Evolutionary conservation across 306 rosid species (phyloP).

Genomic region (Aeschynomene evenia): DNA sequence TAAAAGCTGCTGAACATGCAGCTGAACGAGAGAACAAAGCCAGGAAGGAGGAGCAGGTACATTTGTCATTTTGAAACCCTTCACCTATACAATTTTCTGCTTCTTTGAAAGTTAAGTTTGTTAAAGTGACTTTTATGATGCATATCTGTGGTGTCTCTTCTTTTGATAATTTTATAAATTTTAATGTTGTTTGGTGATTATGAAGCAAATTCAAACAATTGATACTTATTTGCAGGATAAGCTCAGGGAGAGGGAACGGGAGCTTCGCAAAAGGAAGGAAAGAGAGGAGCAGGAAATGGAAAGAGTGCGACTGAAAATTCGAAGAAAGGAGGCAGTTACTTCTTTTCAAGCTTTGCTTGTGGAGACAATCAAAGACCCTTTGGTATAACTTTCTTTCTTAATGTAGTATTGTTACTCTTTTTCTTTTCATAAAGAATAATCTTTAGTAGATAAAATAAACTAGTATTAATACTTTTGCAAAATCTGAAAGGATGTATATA

Average conservation of each 20-base stretch:
- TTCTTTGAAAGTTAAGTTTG: conserved; percentile 8
- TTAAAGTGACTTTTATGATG: conserved; percentile 14
- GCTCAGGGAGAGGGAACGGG: conserved; percentile 91
- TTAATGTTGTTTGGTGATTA: not conserved
- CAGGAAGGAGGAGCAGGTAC: conserved; percentile 89
- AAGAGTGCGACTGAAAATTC: conserved; percentile 79
- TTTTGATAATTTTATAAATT: not conserved
- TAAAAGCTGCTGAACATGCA: conserved; percentile 74
- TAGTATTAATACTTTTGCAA: not conserved
- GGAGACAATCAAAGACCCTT: conserved; percentile 87
- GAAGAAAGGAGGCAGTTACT: conserved; percentile 83
- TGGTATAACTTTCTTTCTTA: conserved; percentile 51
- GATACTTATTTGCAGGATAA: conserved; percentile 64
- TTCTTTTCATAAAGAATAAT: not conserved
- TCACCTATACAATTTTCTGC: too few relatives aligned
- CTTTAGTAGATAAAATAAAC: not conserved
- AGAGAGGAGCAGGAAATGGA: conserved; percentile 99
- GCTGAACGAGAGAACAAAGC: conserved; percentile 76
- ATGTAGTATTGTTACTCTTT: not conserved
- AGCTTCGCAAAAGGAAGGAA: conserved; percentile 90
- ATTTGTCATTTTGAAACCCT: conserved; percentile 19
- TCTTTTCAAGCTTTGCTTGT: conserved; percentile 94
- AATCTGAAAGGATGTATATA: conserved; percentile 16
- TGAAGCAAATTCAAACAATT: conserved; percentile 7
- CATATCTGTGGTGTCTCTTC: not conserved